These are phyloP conservation scores for Nephelium lappaceum DNA, from an alignment of 345 rosid genomes.

Conservation along the genomic window DNA sequence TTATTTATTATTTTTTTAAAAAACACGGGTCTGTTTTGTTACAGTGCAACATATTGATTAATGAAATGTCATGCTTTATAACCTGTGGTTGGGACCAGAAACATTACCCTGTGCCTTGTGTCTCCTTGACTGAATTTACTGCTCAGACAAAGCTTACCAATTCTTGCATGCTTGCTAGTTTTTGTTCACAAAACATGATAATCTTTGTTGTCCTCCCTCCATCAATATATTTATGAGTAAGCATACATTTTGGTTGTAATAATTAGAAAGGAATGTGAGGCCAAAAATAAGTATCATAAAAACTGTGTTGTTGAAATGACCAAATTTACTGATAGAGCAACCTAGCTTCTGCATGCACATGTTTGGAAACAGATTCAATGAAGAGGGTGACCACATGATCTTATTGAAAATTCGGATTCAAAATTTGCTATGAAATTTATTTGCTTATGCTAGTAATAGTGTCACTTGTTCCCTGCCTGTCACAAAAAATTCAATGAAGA, in stretches of 20 bases:
- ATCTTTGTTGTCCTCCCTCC: neutral
- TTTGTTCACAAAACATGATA: neutral
- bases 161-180: constrained; percentile 18
- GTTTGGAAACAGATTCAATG: too few species aligned
- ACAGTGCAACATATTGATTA: constrained; percentile 42
- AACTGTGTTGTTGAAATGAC: too few species aligned
- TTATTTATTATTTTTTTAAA: constrained; percentile 1
- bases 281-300: too few species aligned
- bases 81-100: constrained; percentile 34
- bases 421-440: too few species aligned
- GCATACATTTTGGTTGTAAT: neutral
- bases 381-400: too few species aligned
- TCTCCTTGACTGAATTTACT: constrained; percentile 41
- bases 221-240: too few species aligned
- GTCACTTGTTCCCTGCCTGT: too few species aligned
- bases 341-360: too few species aligned
- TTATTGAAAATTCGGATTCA: too few species aligned
- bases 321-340: too few species aligned
- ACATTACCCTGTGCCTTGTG: constrained; percentile 45
- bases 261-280: neutral
- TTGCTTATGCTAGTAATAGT: too few species aligned
- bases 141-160: neutral
- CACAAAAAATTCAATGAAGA: too few species aligned
- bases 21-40: constrained; percentile 22
- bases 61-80: constrained; percentile 28